These are phyloP conservation scores for Kregervanrija delftensis DNA, from an alignment of 805 yeast species.

Conservation along the genomic window DNA sequence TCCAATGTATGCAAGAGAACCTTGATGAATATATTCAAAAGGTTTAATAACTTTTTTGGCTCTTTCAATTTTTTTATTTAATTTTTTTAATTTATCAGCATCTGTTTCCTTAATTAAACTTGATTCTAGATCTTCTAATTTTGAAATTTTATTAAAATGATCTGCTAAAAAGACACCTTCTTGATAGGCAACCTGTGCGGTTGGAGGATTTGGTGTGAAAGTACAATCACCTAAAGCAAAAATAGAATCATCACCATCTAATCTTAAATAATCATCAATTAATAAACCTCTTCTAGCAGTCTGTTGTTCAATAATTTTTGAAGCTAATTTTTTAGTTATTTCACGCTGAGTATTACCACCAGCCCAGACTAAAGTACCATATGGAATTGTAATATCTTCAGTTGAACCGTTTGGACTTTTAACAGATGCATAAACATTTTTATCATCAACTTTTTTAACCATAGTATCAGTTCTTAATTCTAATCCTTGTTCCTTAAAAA, in stretches of 20 bases:
- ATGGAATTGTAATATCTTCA: conserved; percentile 57
- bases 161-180: conserved; percentile 79
- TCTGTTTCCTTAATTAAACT: conserved; percentile 34
- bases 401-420: conserved; percentile 63
- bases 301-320: conserved; percentile 67
- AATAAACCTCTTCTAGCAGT: conserved; percentile 87
- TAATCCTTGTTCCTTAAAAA: conserved; percentile 61
- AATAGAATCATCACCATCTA: conserved; percentile 75
- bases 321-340: conserved; percentile 58
- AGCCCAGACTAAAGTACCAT: conserved; percentile 95
- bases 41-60: conserved; percentile 40
- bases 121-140: conserved; percentile 50
- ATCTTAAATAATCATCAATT: conserved; percentile 73
- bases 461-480: conserved; percentile 76
- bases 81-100: conserved; percentile 35
- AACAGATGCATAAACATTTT: conserved; percentile 60
- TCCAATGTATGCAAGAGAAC: conserved; percentile 92
- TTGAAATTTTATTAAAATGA: conserved; percentile 58
- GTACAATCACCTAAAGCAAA: conserved; percentile 96
- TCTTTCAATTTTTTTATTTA: conserved; percentile 29
- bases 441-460: conserved; percentile 78
- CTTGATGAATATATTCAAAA: conserved; percentile 81
- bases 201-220: conserved; percentile 84
- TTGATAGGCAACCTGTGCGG: conserved; percentile 97
- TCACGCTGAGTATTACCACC: conserved; percentile 92